Conservation (phyloP, 192 early-diverging fungal genomes). For the Coemansia interrupta region DNA sequence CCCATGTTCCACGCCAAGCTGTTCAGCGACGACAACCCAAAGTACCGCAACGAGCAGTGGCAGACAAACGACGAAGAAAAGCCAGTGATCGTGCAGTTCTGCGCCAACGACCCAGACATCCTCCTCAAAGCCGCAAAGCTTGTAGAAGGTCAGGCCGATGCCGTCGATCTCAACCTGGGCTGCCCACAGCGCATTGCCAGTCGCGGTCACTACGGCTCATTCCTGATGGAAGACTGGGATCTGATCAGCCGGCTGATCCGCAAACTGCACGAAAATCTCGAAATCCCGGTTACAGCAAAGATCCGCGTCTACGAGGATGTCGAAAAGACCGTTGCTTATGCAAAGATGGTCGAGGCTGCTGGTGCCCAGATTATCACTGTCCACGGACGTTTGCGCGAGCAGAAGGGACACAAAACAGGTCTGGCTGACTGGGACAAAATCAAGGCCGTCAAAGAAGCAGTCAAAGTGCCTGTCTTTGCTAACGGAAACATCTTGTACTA, state of each 20-base stretch:
- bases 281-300: slow-evolving; percentile 93
- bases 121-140: slow-evolving; percentile 79
- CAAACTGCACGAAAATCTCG: slow-evolving; percentile 73
- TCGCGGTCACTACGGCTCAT: slow-evolving; percentile 89
- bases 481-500: slow-evolving; percentile 97
- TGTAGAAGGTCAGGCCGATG: slow-evolving; percentile 82
- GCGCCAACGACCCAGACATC: slow-evolving; percentile 88
- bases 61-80: slow-evolving; percentile 64
- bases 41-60: slow-evolving; percentile 76
- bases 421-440: slow-evolving; percentile 97
- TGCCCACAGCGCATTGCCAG: slow-evolving; percentile 95
- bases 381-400: slow-evolving; percentile 91
- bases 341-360: slow-evolving; percentile 91
- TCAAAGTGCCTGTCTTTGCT: slow-evolving; percentile 88
- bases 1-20: slow-evolving; percentile 95
- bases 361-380: slow-evolving; percentile 91
- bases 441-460: slow-evolving; percentile 72
- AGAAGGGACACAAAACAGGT: slow-evolving; percentile 95
- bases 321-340: slow-evolving; percentile 88
- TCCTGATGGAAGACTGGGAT: slow-evolving; percentile 93
- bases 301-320: slow-evolving; percentile 88
- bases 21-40: slow-evolving; percentile 65
- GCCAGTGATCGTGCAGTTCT: slow-evolving; percentile 91
- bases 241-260: slow-evolving; percentile 58
- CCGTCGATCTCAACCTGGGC: slow-evolving; percentile 93